Evolutionary conservation across 345 rosid species (phyloP).

Genomic region (Angophora floribunda): DNA sequence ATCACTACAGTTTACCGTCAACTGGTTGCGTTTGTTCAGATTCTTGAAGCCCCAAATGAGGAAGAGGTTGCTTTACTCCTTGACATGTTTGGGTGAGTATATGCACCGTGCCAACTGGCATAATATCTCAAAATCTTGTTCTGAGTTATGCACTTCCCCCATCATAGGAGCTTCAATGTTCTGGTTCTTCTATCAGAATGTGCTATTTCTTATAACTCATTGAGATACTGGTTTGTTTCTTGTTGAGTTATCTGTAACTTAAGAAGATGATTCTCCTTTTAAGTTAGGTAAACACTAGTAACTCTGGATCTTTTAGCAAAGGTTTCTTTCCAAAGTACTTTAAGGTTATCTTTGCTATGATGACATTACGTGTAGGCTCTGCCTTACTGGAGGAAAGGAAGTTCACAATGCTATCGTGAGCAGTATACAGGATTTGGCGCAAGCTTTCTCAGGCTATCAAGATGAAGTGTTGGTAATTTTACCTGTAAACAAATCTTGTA

Average conservation of each 20-base stretch:
- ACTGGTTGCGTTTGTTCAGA: constrained; percentile 37
- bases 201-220: background rate
- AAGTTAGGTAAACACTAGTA: background rate
- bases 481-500: background rate
- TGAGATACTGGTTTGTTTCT: background rate
- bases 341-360: background rate
- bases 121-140: background rate
- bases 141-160: background rate
- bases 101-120: background rate
- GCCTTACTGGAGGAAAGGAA: constrained; percentile 92
- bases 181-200: background rate
- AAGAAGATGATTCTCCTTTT: background rate
- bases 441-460: constrained; percentile 67
- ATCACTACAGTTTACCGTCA: constrained; percentile 1
- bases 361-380: constrained; percentile 34
- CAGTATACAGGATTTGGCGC: constrained; percentile 88
- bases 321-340: background rate
- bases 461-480: constrained; percentile 91
- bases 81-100: constrained; percentile 74
- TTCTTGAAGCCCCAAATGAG: constrained; percentile 88
- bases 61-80: constrained; percentile 83
- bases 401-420: constrained; percentile 88
- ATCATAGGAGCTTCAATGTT: background rate
- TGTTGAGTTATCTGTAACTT: background rate
- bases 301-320: background rate